Evolutionary conservation across 2,329 filamentous ascomycete species (phyloP), one percentile per base, ranked within the genome.

Genomic region (Colletotrichum gigasporum): DNA sequence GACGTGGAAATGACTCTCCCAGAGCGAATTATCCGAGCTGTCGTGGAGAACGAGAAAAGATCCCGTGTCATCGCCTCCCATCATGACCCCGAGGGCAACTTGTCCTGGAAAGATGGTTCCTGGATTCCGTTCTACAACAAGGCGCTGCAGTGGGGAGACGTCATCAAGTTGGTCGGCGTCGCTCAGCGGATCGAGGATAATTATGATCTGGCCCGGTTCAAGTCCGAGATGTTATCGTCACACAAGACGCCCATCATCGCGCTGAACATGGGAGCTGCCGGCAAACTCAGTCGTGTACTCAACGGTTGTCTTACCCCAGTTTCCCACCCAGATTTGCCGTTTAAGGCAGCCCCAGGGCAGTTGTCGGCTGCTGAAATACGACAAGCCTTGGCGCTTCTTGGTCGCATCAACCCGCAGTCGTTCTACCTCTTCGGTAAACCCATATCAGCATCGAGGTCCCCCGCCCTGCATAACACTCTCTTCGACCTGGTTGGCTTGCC

Each of bases 231-330:
- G 78, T 82, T 87, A 35, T 82, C 85, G 22, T 86, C 91, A 2
- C 91, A 96, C 73, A 84, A 91, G 55, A 88, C 89, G n/a, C 95
- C 94, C 1, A 80, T 99, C 58, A 97, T 99, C 70, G 93, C 92
- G 1, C 91, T 99, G 74, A 99, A 99, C 78, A 98, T 99, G 95
- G 94, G 95, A 28, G 83, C 88, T 48, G 82, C 87, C 24, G 96
- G 96, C 50, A 96, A 97, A 79, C 85, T 97, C 41, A 97, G 93
- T 72, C 90, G 96, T 32, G 90, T 99, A 44, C 82, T 96, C 63
- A 99, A 99, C 77, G 84, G 87, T 28, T 98, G 98, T 82, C 88
- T 99, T 82, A 98, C 96, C 0, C 96, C 96, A 0, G 96, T 99
- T 12, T 94, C 93, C 3, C 96, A 98, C 75, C 92, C 93, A 2